Percentiles rank a stretch among this genome's conserved stretches.
phyloP scores from a whole-genome alignment of 2,329 filamentous ascomycete genomes.

The Diaporthe humulicola region DNA sequence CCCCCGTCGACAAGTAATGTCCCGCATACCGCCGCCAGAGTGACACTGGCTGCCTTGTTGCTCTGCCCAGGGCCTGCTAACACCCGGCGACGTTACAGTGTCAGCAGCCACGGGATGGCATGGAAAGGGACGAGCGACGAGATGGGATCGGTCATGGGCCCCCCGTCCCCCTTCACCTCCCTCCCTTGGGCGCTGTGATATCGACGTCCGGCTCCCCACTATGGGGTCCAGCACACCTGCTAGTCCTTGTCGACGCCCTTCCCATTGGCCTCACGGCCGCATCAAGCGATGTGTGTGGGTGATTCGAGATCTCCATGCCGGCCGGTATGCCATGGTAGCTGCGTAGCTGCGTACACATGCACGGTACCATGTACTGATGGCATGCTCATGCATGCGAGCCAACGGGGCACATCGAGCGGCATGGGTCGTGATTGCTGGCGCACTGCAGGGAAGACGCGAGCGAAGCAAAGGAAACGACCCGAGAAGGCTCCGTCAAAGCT shows the following conservation, averaged over 20 bases:
- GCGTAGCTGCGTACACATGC: neutral
- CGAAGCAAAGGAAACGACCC: constrained; percentile 44
- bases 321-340: constrained; percentile 29
- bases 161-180: constrained; percentile 5
- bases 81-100: constrained; percentile 28
- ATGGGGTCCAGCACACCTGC: constrained; percentile 13
- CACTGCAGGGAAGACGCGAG: constrained; percentile 32
- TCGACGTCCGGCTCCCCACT: constrained; percentile 42
- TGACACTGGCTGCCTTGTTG: constrained; percentile 45
- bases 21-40: constrained; percentile 39
- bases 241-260: constrained; percentile 29
- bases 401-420: constrained; percentile 37
- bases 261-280: constrained; percentile 45
- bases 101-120: constrained; percentile 21
- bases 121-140: constrained; percentile 9
- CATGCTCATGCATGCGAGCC: constrained; percentile 34
- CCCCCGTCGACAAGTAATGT: constrained; percentile 27
- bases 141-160: constrained; percentile 19
- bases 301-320: constrained; percentile 34
- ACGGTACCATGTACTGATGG: neutral
- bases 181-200: constrained; percentile 42
- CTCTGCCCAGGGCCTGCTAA: constrained; percentile 6
- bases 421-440: constrained; percentile 31
- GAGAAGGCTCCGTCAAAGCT: constrained; percentile 40
- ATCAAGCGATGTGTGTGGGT: constrained; percentile 41